Conservation (phyloP, 305 asterid genomes). For the Nicotiana rustica region DNA sequence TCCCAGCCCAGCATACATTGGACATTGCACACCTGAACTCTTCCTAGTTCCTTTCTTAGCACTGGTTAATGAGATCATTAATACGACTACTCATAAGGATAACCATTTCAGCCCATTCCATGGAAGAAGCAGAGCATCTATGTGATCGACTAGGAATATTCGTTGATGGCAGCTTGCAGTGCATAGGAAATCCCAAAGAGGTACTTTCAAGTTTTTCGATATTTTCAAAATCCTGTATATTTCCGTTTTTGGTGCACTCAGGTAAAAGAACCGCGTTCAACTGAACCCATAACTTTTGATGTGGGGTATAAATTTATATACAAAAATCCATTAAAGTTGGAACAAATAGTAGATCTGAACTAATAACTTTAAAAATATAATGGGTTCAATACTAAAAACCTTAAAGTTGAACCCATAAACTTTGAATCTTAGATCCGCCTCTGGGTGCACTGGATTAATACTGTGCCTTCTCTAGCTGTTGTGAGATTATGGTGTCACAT, state of each 20-base stretch:
- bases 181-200: slow-evolving; percentile 95
- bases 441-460: neutral
- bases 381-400: too few relatives aligned
- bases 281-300: too few relatives aligned
- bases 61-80: neutral
- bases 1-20: neutral
- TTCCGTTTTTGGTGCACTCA: too few relatives aligned
- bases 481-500: neutral
- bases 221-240: neutral
- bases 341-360: too few relatives aligned
- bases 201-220: slow-evolving; percentile 44
- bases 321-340: too few relatives aligned
- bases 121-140: slow-evolving; percentile 98
- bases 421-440: too few relatives aligned
- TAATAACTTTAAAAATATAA: too few relatives aligned
- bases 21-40: neutral
- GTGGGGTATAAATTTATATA: too few relatives aligned
- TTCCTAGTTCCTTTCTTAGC: neutral
- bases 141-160: slow-evolving; percentile 94
- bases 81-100: slow-evolving; percentile 23
- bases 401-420: too few relatives aligned
- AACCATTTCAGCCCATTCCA: slow-evolving; percentile 85
- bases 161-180: slow-evolving; percentile 92
- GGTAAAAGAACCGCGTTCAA: too few relatives aligned
- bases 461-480: neutral